These are phyloP conservation scores for Kodamaea leandrae DNA, from an alignment of 805 yeast genomes.

Conservation along the genomic window DNA sequence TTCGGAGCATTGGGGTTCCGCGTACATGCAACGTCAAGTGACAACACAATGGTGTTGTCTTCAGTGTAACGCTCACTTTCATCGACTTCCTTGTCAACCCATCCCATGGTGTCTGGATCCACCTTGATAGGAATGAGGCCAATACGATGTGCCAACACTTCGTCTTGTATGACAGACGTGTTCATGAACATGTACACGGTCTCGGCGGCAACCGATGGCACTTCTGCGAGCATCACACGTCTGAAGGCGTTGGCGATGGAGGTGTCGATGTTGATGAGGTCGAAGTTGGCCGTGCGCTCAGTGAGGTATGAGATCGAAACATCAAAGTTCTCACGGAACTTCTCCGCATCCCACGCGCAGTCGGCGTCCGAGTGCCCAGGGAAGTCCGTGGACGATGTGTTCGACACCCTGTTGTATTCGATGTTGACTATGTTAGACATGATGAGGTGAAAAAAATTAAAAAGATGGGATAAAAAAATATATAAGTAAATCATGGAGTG, in stretches of 20 bases:
- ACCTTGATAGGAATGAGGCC: conserved; percentile 89
- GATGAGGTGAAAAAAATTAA: conserved; percentile 1
- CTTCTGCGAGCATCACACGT: conserved; percentile 95
- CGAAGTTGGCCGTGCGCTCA: conserved; percentile 79
- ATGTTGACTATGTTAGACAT: conserved; percentile 67
- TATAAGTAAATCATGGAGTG: not conserved
- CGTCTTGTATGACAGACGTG: conserved; percentile 96
- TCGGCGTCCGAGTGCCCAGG: conserved; percentile 79
- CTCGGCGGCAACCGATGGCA: conserved; percentile 95
- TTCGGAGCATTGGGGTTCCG: conserved; percentile 81
- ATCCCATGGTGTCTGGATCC: conserved; percentile 82
- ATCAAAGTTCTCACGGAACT: conserved; percentile 65
- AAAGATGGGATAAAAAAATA: conserved; percentile 2
- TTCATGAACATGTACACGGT: conserved; percentile 87
- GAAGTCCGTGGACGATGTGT: conserved; percentile 85
- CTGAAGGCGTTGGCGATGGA: conserved; percentile 95
- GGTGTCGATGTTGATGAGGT: conserved; percentile 81
- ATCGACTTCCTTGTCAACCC: conserved; percentile 70
- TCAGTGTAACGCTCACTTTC: conserved; percentile 72
- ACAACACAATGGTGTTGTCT: conserved; percentile 82
- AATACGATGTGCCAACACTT: conserved; percentile 91
- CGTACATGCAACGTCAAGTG: conserved; percentile 79
- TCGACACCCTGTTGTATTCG: conserved; percentile 87
- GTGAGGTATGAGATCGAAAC: conserved; percentile 64
- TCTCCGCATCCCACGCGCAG: conserved; percentile 78